Conservation (phyloP, 2,329 filamentous ascomycete species). For the Fusarium buxicola region DNA sequence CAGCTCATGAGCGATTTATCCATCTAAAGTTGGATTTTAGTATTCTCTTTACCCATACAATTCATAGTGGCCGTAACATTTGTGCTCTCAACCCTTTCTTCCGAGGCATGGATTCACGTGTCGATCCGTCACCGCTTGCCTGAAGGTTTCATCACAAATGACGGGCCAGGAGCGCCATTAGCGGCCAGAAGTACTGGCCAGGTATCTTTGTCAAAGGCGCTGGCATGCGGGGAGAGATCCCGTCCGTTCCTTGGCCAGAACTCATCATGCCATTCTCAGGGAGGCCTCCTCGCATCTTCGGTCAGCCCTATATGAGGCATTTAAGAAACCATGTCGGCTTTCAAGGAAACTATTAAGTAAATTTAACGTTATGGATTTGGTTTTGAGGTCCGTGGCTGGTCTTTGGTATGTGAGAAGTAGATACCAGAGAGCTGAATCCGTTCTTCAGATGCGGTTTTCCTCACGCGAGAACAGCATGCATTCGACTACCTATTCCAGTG, state of each 20-base stretch:
- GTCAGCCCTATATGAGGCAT: neutral
- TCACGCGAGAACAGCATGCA: no score
- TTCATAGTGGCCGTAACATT: neutral
- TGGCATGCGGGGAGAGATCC: neutral
- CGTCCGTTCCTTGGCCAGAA: neutral
- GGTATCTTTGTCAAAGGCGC: neutral
- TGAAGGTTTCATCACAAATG: neutral
- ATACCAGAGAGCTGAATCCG: neutral
- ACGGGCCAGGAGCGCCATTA: neutral
- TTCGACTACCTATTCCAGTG: no score
- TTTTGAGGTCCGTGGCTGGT: neutral
- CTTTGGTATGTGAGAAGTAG: no score
- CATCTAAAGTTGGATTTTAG: neutral
- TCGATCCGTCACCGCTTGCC: neutral
- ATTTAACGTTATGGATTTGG: conserved; percentile 1
- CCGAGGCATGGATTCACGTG: neutral
- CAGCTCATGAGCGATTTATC: no score
- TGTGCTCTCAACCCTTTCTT: neutral
- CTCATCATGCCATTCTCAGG: neutral
- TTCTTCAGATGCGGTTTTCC: neutral
- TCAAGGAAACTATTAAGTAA: neutral
- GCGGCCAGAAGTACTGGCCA: neutral
- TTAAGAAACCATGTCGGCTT: neutral
- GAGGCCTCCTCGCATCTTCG: neutral
- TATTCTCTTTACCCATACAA: neutral